Conservation (phyloP, 495 filamentous ascomycete species). For the Podospora fimiseda region DNA sequence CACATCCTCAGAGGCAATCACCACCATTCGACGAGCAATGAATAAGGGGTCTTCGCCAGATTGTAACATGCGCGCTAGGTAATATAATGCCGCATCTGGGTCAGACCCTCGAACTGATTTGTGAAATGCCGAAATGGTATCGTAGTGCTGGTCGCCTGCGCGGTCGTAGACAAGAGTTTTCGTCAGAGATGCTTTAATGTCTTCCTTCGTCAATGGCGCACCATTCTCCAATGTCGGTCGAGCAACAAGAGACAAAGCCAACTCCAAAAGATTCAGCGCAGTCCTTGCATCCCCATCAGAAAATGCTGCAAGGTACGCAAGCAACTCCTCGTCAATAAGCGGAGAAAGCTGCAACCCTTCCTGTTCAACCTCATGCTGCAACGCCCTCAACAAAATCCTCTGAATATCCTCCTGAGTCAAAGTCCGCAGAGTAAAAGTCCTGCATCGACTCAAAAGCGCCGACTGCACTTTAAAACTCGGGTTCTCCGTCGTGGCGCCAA, state of each 20-base stretch:
- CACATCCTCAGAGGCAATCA: constrained; percentile 86
- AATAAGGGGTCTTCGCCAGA: constrained; percentile 91
- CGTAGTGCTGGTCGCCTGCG: constrained; percentile 90
- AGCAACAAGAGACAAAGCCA: constrained; percentile 58
- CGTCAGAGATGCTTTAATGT: constrained; percentile 73
- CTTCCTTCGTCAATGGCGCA: constrained; percentile 47
- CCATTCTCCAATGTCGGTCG: constrained; percentile 19
- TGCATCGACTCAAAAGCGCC: constrained; percentile 80
- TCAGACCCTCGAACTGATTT: constrained; percentile 87
- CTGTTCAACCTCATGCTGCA: constrained; percentile 49
- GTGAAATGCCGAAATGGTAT: constrained; percentile 94
- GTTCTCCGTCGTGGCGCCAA: constrained; percentile 95
- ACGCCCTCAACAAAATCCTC: constrained; percentile 66
- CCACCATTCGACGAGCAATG: constrained; percentile 84
- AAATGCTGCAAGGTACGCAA: constrained; percentile 76
- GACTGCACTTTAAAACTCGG: constrained; percentile 90
- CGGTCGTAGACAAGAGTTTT: constrained; percentile 92
- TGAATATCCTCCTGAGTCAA: constrained; percentile 65
- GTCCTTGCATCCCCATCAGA: constrained; percentile 89
- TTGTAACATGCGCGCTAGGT: constrained; percentile 92
- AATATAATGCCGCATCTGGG: constrained; percentile 84
- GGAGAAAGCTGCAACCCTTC: constrained; percentile 31
- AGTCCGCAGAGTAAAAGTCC: constrained; percentile 78
- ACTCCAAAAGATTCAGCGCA: constrained; percentile 84
- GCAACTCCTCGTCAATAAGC: constrained; percentile 69